Evolutionary conservation across 176 grass and related monocot species (phyloP).

Genomic region (Carex scoparia): DNA sequence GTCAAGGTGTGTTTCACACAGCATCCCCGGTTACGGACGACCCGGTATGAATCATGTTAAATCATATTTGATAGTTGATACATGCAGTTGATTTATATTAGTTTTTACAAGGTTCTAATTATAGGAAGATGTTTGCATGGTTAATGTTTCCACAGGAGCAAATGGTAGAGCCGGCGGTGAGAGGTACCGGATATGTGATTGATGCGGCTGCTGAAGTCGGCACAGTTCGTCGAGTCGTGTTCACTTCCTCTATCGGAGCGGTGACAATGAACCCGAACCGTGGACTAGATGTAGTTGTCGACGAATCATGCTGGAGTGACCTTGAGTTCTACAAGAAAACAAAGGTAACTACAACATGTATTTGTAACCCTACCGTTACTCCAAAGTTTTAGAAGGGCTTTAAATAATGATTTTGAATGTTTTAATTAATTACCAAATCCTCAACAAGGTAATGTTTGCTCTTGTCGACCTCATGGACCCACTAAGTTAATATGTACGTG

Average conservation of each 20-base stretch:
- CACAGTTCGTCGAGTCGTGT: slow-evolving; percentile 80
- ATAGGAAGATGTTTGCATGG: not conserved
- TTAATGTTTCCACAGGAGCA: slow-evolving; percentile 48
- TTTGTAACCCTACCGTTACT: not conserved
- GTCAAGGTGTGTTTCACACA: slow-evolving; percentile 94
- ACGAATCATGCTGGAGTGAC: slow-evolving; percentile 94
- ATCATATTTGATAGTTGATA: not conserved
- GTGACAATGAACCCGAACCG: slow-evolving; percentile 85
- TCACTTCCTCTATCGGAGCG: slow-evolving; percentile 93
- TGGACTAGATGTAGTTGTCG: slow-evolving; percentile 65
- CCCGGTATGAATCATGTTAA: slow-evolving; percentile 33
- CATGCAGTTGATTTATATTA: too few species aligned
- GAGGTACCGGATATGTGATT: slow-evolving; percentile 72
- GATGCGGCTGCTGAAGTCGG: slow-evolving; percentile 62
- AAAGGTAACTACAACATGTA: slow-evolving; percentile 28
- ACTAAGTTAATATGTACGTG: not conserved
- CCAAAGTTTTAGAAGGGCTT: not conserved
- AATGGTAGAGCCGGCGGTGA: slow-evolving; percentile 96
- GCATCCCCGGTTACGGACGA: slow-evolving; percentile 93
- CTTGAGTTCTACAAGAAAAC: slow-evolving; percentile 94
- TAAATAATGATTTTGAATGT: not conserved
- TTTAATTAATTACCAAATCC: not conserved
- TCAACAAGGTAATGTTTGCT: not conserved
- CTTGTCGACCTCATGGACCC: not conserved
- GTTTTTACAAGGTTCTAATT: not conserved